A percentile compares a stretch with the other conserved stretches of the same genome.
These are phyloP conservation scores for Marchantia paleacea DNA, from an alignment of 225 moss, liverwort and hornwort genomes.

Conservation along the genomic window DNA sequence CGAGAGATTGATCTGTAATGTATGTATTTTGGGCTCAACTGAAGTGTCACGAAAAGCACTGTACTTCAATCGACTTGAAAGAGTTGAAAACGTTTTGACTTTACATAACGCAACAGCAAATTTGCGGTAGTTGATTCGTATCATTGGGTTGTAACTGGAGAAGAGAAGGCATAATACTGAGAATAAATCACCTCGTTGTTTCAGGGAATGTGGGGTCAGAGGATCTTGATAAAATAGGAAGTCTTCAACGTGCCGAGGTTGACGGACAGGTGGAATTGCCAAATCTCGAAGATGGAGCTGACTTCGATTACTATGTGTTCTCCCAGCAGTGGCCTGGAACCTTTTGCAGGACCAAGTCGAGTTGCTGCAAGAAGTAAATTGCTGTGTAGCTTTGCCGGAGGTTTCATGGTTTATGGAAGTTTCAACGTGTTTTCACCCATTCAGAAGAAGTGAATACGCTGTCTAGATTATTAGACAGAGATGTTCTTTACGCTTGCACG, in stretches of 20 bases:
- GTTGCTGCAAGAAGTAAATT: slow-evolving; percentile 47
- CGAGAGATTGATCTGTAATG: not conserved
- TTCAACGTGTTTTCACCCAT: not conserved
- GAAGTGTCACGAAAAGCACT: not conserved
- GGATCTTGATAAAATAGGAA: not conserved
- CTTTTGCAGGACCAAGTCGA: slow-evolving; percentile 36
- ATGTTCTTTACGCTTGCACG: not conserved
- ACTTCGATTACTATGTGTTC: slow-evolving; percentile 54
- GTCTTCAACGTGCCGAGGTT: not conserved
- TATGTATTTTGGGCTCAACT: not conserved
- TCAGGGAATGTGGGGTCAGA: not conserved
- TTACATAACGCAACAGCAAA: not conserved
- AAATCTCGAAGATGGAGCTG: not conserved
- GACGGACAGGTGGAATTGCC: not conserved
- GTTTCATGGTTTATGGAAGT: not conserved
- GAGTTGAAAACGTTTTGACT: not conserved
- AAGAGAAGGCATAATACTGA: not conserved
- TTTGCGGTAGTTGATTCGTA: not conserved
- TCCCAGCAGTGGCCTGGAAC: slow-evolving; percentile 62
- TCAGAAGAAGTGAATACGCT: not conserved
- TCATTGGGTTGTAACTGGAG: not conserved
- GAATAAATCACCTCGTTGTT: not conserved
- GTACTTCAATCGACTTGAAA: not conserved
- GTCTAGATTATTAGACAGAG: not conserved
- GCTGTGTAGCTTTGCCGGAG: not conserved